A percentile compares a stretch with the other conserved stretches of the same genome.
Conservation (phyloP, 1,284 basidiomycete genomes). For the Heterobasidion parviporum region DNA sequence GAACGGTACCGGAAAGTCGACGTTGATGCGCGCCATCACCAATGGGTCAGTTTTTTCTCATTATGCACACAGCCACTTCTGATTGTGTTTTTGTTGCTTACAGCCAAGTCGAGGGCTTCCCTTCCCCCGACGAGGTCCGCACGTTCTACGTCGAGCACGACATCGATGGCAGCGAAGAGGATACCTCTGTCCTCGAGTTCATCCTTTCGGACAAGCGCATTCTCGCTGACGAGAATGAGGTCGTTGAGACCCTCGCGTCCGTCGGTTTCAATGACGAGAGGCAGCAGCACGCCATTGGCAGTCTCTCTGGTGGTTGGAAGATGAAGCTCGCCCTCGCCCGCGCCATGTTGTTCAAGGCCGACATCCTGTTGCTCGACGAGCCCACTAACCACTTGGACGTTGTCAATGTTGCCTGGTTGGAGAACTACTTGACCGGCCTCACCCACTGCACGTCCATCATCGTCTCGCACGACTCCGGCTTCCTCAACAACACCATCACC, state of each 20-base stretch:
- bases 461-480: constrained; percentile 97
- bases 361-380: constrained; percentile 94
- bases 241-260: constrained; percentile 75
- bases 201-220: constrained; percentile 85
- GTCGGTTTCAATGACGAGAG: constrained; percentile 90
- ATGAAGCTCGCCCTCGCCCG: constrained; percentile 99
- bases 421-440: constrained; percentile 87
- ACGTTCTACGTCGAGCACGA: constrained; percentile 99
- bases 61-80: neutral
- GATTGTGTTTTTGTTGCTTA: constrained; percentile 6
- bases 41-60: constrained; percentile 41
- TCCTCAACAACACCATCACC: constrained; percentile 98
- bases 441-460: constrained; percentile 95
- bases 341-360: constrained; percentile 98
- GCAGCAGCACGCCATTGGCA: constrained; percentile 81
- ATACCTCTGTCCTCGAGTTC: constrained; percentile 87
- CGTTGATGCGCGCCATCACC: constrained; percentile 94
- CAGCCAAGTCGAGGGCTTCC: constrained; percentile 96
- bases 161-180: constrained; percentile 92
- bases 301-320: constrained; percentile 99
- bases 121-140: constrained; percentile 90
- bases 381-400: constrained; percentile 98
- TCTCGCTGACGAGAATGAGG: constrained; percentile 61
- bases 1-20: constrained; percentile 98
- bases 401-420: constrained; percentile 94